Percentiles rank a stretch among this genome's conserved stretches.
Evolutionary conservation across 495 filamentous ascomycete species (phyloP).

Genomic region (Pseudotulostoma volvatum): DNA sequence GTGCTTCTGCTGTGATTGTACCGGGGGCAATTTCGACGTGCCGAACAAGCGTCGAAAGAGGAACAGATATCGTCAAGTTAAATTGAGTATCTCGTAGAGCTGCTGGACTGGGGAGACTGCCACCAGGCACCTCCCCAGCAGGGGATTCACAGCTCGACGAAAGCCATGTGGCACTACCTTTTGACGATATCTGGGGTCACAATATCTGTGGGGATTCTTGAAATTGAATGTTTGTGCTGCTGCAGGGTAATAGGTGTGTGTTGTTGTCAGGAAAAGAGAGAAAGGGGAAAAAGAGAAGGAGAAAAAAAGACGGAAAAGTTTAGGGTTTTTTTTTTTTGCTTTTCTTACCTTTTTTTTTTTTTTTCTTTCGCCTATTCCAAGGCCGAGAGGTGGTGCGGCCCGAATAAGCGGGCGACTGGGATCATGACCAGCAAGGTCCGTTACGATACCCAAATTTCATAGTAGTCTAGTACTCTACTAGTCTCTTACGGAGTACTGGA

Average conservation of each 20-base stretch:
- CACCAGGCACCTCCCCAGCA: constrained; percentile 58
- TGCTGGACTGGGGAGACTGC: constrained; percentile 64
- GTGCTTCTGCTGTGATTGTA: constrained; percentile 27
- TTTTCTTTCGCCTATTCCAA: too few species aligned
- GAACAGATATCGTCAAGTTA: constrained; percentile 62
- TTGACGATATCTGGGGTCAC: constrained; percentile 55
- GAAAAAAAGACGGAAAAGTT: constrained; percentile 17
- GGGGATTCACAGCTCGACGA: constrained; percentile 88
- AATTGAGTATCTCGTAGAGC: constrained; percentile 65
- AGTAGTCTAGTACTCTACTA: too few species aligned
- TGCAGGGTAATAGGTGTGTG: constrained; percentile 17
- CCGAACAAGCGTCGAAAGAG: constrained; percentile 36
- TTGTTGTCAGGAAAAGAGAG: constrained; percentile 11
- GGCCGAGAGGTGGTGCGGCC: too few species aligned
- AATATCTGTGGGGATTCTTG: constrained; percentile 8
- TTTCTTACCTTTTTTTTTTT: background rate
- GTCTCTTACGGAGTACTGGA: too few species aligned
- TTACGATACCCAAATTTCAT: too few species aligned
- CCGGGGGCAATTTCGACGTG: constrained; percentile 32
- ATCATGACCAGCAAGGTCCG: too few species aligned
- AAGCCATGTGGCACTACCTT: constrained; percentile 61
- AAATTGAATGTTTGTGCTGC: constrained; percentile 17
- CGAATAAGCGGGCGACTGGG: too few species aligned
- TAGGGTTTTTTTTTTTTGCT: constrained; percentile 5
- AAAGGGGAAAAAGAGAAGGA: constrained; percentile 17